phyloP scores from a whole-genome alignment of 352 stramenopile genomes.

The Blastocystis sp. region DNA sequence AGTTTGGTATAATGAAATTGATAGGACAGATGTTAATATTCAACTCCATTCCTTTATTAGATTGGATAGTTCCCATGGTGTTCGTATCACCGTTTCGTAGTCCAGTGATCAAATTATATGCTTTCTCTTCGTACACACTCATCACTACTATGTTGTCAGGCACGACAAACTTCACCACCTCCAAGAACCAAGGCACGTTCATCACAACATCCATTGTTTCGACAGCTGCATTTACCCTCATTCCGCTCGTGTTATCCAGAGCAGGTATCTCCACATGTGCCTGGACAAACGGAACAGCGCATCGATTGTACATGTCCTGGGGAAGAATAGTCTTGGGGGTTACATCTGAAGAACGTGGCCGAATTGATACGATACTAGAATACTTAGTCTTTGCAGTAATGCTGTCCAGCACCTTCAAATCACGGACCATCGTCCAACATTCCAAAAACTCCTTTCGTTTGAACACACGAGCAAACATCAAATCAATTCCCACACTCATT shows the following conservation, averaged over 20 bases:
- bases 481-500: neutral
- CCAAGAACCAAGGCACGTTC: conserved; percentile 35
- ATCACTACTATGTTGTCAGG: conserved; percentile 29
- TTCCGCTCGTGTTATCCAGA: neutral
- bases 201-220: conserved; percentile 2
- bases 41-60: conserved; percentile 9
- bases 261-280: conserved; percentile 25
- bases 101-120: conserved; percentile 24
- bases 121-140: conserved; percentile 54
- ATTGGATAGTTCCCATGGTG: neutral
- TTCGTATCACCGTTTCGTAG: conserved; percentile 15
- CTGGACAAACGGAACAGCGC: neutral
- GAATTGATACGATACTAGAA: neutral
- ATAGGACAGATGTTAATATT: neutral
- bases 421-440: conserved; percentile 18
- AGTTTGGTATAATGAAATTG: conserved; percentile 37
- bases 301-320: neutral
- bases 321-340: neutral
- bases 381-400: conserved; percentile 1
- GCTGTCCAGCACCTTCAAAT: conserved; percentile 18
- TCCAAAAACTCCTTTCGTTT: conserved; percentile 46
- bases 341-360: neutral
- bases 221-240: neutral
- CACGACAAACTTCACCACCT: conserved; percentile 23
- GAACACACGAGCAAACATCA: neutral